Conservation (phyloP, 768 basidiomycete genomes). For the Strobilomyces confusus region DNA sequence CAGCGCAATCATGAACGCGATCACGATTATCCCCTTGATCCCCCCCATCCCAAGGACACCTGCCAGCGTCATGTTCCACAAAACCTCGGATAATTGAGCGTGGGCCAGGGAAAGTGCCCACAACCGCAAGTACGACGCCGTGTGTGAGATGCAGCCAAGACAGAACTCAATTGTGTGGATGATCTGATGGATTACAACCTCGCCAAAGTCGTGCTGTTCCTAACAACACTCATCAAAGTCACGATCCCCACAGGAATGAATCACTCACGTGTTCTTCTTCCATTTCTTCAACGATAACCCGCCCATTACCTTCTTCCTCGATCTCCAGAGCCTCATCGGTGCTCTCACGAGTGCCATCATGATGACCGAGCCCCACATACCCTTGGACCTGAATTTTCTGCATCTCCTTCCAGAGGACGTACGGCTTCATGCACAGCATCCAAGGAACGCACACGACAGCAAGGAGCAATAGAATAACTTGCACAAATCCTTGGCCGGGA, state of each 20-base stretch:
- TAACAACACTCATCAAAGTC: constrained; percentile 26
- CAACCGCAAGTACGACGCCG: constrained; percentile 86
- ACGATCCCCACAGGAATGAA: constrained; percentile 7
- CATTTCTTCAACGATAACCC: constrained; percentile 67
- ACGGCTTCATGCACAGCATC: constrained; percentile 91
- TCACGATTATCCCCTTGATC: constrained; percentile 53
- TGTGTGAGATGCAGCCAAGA: constrained; percentile 97
- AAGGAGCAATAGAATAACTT: constrained; percentile 69
- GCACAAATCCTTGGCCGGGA: constrained; percentile 81
- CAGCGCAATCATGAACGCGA: constrained; percentile 50
- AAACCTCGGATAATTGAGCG: constrained; percentile 92
- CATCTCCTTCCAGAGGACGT: constrained; percentile 87
- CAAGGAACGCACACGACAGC: constrained; percentile 91
- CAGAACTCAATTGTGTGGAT: constrained; percentile 99
- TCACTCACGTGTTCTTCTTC: constrained; percentile 66
- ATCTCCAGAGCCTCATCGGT: constrained; percentile 64
- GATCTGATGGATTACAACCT: constrained; percentile 93
- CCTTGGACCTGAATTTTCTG: constrained; percentile 78
- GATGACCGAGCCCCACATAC: constrained; percentile 65
- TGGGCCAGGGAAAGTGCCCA: constrained; percentile 99
- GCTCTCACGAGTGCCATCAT: constrained; percentile 51
- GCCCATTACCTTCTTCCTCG: constrained; percentile 79
- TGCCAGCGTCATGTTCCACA: constrained; percentile 86
- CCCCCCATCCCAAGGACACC: constrained; percentile 57
- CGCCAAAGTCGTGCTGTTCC: constrained; percentile 90